Evolutionary conservation across 2,329 filamentous ascomycete genomes (phyloP), one percentile per base, ranked within the genome.

Genomic region (Ophiostoma himal-ulmi): DNA sequence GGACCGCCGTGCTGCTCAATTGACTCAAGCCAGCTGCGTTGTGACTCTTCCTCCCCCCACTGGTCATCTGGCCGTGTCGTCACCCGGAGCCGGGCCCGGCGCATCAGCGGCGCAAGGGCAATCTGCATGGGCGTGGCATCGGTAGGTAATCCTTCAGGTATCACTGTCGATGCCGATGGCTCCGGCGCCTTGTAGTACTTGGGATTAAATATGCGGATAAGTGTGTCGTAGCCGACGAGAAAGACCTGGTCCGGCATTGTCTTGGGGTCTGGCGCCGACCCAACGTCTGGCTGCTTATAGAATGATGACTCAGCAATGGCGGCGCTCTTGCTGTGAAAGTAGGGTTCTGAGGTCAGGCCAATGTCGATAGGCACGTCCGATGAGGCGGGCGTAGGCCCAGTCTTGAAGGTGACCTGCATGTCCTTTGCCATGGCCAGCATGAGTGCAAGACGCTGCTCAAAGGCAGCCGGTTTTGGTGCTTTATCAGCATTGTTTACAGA

Each of bases 191-290:
- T 65, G 76, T 93, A 92, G 79, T 94, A 94, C 77, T 90, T 91
- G 0, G 89, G 85, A 67, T 91, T 82, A 69, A 91, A 86, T 69
- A 94, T 87, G 26, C 91, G 85, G 20, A 90, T 86, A 7, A 94
- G 80, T 0, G 91, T 94, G 75, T 94, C 91, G 77, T 88, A 94
- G 37, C 92, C 92, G 1, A 88, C 85, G 2, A 94, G 84, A 75
- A 91, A 91, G 4, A 91, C 80, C 75, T 93, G 90, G 69, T 84
- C 80, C 8, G 78, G 76, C 11, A 76, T 11, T 41, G 52, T 39
- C 14, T 52, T 37, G 52, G 11, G n/a, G 57, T 57, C 67, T 2
- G 64, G 34, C 26, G 54, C 26, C 41, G 41, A 62, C 6, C 54
- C 7, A 8, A 36, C 22, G n/a, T 17, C 62, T 26, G 67, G 71